Evolutionary conservation across 1,284 basidiomycete species (phyloP).

Genomic region (Taiwanofungus camphoratus): DNA sequence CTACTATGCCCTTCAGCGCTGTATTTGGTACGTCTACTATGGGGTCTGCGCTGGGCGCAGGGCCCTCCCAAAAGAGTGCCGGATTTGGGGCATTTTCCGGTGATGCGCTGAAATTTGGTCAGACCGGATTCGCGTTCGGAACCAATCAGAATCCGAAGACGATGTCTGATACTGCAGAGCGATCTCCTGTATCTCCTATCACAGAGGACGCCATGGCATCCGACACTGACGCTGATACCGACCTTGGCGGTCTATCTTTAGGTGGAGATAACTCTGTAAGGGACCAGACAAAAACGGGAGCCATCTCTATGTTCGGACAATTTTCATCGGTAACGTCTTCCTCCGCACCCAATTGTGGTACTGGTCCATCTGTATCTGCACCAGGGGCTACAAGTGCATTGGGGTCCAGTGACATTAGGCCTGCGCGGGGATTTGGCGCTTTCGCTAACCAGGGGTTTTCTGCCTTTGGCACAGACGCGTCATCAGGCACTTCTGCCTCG

Average conservation of each 20-base stretch:
- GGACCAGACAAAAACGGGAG: constrained; percentile 14
- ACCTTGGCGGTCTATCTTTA: constrained; percentile 32
- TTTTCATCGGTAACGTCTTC: too few species aligned
- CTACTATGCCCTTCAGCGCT: too few species aligned
- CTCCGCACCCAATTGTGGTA: constrained; percentile 5
- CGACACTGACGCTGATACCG: constrained; percentile 12
- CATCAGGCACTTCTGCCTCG: constrained; percentile 1
- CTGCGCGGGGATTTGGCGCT: constrained; percentile 36
- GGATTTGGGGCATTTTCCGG: constrained; percentile 30
- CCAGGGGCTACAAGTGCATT: constrained; percentile 12
- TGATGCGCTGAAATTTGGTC: constrained; percentile 30
- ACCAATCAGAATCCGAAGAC: too few species aligned
- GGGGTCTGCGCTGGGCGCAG: constrained; percentile 14
- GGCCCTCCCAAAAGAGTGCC: constrained; percentile 8
- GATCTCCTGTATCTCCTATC: background rate
- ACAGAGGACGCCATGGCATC: constrained; percentile 27
- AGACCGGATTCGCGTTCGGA: constrained; percentile 27
- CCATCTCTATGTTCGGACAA: constrained; percentile 29
- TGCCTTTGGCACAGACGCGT: constrained; percentile 12
- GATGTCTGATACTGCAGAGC: too few species aligned
- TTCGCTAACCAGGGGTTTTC: constrained; percentile 25
- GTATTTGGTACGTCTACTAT: constrained; percentile 10
- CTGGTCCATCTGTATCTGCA: background rate
- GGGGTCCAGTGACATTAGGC: constrained; percentile 30
- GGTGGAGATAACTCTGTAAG: constrained; percentile 19